Evolutionary conservation across 345 rosid species (phyloP).

Genomic region (Acer saccharum): DNA sequence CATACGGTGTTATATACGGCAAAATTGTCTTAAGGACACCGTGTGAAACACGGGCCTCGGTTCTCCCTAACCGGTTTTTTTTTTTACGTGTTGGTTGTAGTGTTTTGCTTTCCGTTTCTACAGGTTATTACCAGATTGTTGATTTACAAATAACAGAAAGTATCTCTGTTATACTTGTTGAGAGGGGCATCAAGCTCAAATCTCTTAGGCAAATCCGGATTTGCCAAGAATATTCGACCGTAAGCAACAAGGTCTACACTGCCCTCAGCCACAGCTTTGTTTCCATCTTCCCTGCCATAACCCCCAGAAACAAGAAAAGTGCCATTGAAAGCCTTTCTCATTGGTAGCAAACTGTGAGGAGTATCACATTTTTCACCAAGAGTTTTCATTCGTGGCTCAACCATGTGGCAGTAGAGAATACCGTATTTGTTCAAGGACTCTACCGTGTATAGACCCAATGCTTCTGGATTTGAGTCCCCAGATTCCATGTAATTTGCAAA

Average conservation of each 20-base stretch:
- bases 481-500: constrained; percentile 47
- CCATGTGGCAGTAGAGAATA: constrained; percentile 62
- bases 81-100: no score
- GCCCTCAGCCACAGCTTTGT: constrained; percentile 44
- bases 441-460: constrained; percentile 59
- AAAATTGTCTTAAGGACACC: no score
- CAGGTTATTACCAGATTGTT: no score
- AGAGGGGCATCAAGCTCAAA: constrained; percentile 61
- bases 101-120: no score
- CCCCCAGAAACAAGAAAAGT: constrained; percentile 70
- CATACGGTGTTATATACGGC: no score
- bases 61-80: no score
- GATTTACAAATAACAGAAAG: no score
- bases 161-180: constrained; percentile 52
- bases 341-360: constrained; percentile 46
- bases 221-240: constrained; percentile 68
- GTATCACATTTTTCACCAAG: constrained; percentile 23
- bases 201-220: constrained; percentile 76
- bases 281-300: constrained; percentile 52
- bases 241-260: constrained; percentile 61
- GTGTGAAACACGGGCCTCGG: no score
- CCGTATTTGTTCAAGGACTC: constrained; percentile 55
- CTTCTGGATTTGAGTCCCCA: constrained; percentile 66
- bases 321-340: constrained; percentile 69
- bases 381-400: constrained; percentile 60